phyloP scores from a whole-genome alignment of 202 grass and related monocot species.

The Zizania palustris region DNA sequence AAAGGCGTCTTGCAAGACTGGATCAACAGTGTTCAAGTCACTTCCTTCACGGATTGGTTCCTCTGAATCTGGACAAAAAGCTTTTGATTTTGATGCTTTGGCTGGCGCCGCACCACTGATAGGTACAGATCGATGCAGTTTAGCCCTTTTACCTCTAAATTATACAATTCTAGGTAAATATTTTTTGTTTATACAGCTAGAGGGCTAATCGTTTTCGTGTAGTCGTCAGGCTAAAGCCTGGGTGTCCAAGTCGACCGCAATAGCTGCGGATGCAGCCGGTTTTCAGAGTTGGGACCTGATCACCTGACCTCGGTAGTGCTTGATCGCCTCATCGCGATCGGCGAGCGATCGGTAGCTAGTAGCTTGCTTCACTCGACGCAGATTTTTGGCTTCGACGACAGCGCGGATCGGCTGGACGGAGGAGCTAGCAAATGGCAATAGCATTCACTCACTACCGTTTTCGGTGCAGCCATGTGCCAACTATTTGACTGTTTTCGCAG shows the following conservation, averaged over 20 bases:
- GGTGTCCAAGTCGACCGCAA: not conserved
- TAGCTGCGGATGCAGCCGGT: not conserved
- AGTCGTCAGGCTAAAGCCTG: not conserved
- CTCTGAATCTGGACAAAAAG: not conserved
- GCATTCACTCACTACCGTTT: not conserved
- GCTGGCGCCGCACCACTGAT: not conserved
- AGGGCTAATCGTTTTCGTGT: not conserved
- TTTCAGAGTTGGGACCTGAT: not conserved
- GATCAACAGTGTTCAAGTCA: not conserved
- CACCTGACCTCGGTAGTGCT: not conserved
- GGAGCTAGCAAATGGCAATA: too few relatives aligned
- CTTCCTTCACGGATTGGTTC: conserved; percentile 12
- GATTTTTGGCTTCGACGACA: not conserved
- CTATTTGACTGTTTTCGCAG: not conserved
- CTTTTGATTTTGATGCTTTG: not conserved
- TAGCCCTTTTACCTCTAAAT: too few relatives aligned
- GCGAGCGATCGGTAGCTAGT: not conserved
- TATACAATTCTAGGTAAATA: too few relatives aligned
- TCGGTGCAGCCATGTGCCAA: conserved; percentile 12
- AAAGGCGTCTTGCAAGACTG: not conserved
- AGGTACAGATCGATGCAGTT: too few relatives aligned
- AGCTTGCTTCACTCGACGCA: not conserved
- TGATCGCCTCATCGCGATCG: too few relatives aligned
- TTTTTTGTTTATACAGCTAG: too few relatives aligned
- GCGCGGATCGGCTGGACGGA: not conserved